These are phyloP conservation scores for Citrus cavaleriei DNA, from an alignment of 345 rosid genomes.

Conservation along the genomic window DNA sequence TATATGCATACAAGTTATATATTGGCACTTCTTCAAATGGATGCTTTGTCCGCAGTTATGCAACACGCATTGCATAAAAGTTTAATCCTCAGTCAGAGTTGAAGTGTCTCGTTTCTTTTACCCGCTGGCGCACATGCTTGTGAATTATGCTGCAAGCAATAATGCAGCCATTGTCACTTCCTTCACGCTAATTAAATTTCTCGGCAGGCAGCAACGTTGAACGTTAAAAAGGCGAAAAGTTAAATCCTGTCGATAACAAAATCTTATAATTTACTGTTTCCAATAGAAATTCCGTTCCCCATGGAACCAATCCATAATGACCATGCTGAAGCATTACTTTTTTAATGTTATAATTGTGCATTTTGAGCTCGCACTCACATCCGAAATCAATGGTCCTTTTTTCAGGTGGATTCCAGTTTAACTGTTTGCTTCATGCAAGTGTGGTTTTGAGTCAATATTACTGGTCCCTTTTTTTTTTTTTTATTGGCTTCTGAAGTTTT, in stretches of 20 bases:
- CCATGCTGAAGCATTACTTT: neutral
- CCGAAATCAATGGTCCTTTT: neutral
- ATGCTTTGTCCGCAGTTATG: neutral
- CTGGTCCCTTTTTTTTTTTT: no score
- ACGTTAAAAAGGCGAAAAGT: neutral
- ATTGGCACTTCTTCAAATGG: neutral
- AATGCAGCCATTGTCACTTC: neutral
- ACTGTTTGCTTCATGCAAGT: no score
- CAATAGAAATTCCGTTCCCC: neutral
- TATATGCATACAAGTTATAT: neutral
- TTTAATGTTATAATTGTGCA: no score
- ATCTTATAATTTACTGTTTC: neutral
- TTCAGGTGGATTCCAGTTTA: no score
- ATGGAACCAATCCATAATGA: neutral
- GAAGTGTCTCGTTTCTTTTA: neutral
- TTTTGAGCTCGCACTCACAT: neutral
- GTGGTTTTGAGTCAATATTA: no score
- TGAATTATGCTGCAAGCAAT: constrained; percentile 7
- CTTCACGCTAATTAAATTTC: neutral
- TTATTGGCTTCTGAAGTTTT: neutral
- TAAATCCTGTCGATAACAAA: neutral
- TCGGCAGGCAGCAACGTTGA: neutral
- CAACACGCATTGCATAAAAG: neutral
- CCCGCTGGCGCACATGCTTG: constrained; percentile 4
- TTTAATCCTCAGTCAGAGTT: neutral